These are phyloP conservation scores for Ilex paraguariensis DNA, from an alignment of 305 asterid species.

Conservation along the genomic window DNA sequence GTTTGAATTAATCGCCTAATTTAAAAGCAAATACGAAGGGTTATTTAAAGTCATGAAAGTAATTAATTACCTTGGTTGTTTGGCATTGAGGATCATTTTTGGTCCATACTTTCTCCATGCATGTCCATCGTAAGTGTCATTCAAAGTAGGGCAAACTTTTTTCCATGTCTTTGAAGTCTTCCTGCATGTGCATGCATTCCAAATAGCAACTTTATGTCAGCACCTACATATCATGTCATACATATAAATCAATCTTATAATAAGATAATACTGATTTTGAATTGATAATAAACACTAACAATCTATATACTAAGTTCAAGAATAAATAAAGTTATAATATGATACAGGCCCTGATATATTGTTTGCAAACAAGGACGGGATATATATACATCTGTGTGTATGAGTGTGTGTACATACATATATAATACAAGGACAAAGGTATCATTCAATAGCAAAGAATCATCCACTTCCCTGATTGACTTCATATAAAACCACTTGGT, in stretches of 20 bases:
- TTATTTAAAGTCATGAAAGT: not conserved
- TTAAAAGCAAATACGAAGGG: not conserved
- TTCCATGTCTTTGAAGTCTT: conserved; percentile 33
- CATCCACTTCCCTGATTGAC: too few species aligned
- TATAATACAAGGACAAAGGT: not conserved
- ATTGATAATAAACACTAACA: not conserved
- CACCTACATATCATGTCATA: not conserved
- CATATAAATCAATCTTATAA: too few species aligned
- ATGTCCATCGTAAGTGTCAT: conserved; percentile 62
- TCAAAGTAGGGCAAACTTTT: conserved; percentile 23
- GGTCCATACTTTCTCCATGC: conserved; percentile 42
- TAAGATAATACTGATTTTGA: not conserved
- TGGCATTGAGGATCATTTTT: too few species aligned
- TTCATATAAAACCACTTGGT: too few species aligned
- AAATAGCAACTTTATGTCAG: not conserved
- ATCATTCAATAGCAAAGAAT: not conserved
- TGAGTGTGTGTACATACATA: not conserved
- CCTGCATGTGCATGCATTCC: conserved; percentile 26
- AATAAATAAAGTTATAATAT: too few species aligned
- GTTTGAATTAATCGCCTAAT: not conserved
- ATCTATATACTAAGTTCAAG: not conserved
- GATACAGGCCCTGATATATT: not conserved
- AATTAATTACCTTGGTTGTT: too few species aligned
- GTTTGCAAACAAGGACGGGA: not conserved
- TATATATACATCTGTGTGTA: not conserved